phyloP scores from a whole-genome alignment of 176 grass and related monocot genomes.

The Oryza glaberrima region DNA sequence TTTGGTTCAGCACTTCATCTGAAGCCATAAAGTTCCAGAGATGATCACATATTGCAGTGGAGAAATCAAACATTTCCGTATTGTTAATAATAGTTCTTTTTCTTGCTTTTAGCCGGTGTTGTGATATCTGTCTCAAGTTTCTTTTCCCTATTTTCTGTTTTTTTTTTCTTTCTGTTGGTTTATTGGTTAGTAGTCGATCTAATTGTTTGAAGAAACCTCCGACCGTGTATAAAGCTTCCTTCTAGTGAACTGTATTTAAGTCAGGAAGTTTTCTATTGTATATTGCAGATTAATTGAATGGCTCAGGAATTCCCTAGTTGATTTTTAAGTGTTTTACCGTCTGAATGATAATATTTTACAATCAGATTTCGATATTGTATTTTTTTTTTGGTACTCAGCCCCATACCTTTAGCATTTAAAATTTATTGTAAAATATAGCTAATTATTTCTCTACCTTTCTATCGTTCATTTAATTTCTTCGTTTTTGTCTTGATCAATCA shows the following conservation, averaged over 20 bases:
- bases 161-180: conserved; percentile 2
- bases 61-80: background rate
- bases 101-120: background rate
- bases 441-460: too few species aligned
- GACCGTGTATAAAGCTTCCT: conserved; percentile 33
- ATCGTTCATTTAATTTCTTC: too few species aligned
- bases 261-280: conserved; percentile 11
- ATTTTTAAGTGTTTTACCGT: background rate
- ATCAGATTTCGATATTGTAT: background rate
- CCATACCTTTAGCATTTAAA: too few species aligned
- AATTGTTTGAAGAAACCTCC: background rate
- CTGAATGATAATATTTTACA: background rate
- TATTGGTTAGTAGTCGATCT: background rate
- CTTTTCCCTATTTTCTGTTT: background rate
- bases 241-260: background rate
- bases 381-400: too few species aligned
- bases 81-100: conserved; percentile 36
- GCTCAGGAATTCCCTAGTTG: background rate
- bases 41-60: background rate
- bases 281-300: conserved; percentile 16
- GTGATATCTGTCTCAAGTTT: background rate
- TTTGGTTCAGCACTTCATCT: background rate
- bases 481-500: too few species aligned
- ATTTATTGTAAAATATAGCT: too few species aligned
- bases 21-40: conserved; percentile 3